Evolutionary conservation across 2,329 filamentous ascomycete genomes (phyloP).

Genomic region (Xylariaceae sp.): DNA sequence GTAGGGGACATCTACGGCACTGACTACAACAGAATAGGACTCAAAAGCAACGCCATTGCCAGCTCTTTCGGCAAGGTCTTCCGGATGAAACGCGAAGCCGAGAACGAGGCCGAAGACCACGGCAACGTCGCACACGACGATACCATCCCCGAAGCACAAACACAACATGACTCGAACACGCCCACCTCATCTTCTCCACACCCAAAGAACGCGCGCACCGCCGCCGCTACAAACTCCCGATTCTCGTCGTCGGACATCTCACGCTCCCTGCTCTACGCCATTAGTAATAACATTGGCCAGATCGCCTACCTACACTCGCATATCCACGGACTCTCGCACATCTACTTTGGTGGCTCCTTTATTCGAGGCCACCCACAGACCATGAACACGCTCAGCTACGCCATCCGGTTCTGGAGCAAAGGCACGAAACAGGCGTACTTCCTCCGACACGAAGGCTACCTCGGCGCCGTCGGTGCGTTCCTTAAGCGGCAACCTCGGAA

Average conservation of each 20-base stretch:
- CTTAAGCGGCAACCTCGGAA: constrained; percentile 84
- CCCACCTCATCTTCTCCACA: constrained; percentile 12
- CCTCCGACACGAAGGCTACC: constrained; percentile 88
- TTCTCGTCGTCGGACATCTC: constrained; percentile 85
- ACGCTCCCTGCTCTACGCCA: constrained; percentile 84
- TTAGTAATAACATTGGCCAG: constrained; percentile 97
- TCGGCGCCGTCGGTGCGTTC: constrained; percentile 91
- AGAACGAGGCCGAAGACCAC: constrained; percentile 69
- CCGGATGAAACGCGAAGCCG: constrained; percentile 80
- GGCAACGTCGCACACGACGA: constrained; percentile 51
- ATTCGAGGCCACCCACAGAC: constrained; percentile 95
- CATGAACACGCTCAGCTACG: constrained; percentile 95
- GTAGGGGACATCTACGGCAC: constrained; percentile 97
- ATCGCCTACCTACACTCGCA: constrained; percentile 97
- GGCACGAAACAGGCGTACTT: constrained; percentile 95
- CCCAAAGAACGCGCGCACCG: constrained; percentile 11
- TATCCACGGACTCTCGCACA: constrained; percentile 83
- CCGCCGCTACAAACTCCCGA: constrained; percentile 33
- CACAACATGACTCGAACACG: not conserved
- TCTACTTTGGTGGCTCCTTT: constrained; percentile 97
- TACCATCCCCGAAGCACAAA: constrained; percentile 9
- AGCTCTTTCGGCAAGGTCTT: constrained; percentile 97
- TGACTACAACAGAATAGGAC: constrained; percentile 91
- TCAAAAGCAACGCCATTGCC: constrained; percentile 93
- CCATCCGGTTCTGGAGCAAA: constrained; percentile 96